Evolutionary conservation across 495 filamentous ascomycete species (phyloP), one percentile per base, ranked within the genome.

Genomic region (Penicillium lagena): DNA sequence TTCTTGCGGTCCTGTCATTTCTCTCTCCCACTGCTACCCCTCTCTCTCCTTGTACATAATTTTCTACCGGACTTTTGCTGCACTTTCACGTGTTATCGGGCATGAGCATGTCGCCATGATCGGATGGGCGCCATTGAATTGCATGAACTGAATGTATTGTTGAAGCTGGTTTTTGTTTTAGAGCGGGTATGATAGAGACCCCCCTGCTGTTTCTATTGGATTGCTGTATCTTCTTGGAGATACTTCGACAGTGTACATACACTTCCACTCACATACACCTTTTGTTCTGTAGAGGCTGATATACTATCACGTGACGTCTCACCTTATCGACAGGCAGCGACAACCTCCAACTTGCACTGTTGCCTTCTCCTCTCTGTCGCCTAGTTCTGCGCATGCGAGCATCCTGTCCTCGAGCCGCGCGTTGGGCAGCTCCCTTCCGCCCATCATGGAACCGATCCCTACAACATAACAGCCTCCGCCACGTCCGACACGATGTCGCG

Each of bases 301-400:
- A 6, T 22, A 3, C 3, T 3, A 7, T 34, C 32, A 34, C 32
- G 32, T 34, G 32, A 6, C 7, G 2, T 34, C 22, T 22, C 22
- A 22, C 22, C 22, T 22, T 22, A 22, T 22, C 22, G 22, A 34
- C 32, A 9, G 32, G 32, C 32, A 22, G 22, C 22, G 22, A 22
- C 22, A 22, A 22, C 22, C 3, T 22, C 22, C 4, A 34, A 34
- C 32, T 34, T 34, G 32, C 32, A 12, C 9, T 12, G 32, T 7
- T 11, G 10, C 32, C 32, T 10, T 12, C 10, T 34, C n/a, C 1
- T 34, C 32, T 34, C n/a, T 34, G 32, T 11, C 32, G 30, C 31
- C 31, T 12, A 39, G 8, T 47, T 29, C 39, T 56, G 56, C 63
- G 64, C 46, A 71, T 71, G 67, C 63, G 62, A 59, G 48, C 47